Conservation (phyloP, 805 yeast genomes). For the Kodamaea restingae region DNA sequence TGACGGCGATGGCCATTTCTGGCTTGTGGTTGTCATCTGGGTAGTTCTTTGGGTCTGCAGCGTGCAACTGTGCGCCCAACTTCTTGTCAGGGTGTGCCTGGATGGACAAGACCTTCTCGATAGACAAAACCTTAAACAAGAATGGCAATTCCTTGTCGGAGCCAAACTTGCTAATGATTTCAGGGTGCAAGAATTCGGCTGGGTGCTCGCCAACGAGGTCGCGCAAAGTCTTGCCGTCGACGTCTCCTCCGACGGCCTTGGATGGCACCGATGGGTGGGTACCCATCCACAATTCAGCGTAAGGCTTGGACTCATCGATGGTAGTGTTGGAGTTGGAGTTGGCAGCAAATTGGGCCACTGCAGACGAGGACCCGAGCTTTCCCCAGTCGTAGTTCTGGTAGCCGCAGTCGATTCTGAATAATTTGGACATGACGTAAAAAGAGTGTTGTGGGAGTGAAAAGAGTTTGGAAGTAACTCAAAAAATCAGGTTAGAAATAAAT, state of each 20-base stretch:
- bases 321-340: conserved; percentile 56
- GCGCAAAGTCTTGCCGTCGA: conserved; percentile 55
- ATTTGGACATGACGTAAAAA: conserved; percentile 19
- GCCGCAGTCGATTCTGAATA: conserved; percentile 48
- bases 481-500: background rate
- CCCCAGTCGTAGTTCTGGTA: conserved; percentile 51
- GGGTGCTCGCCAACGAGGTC: conserved; percentile 64
- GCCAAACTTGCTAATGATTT: conserved; percentile 63
- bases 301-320: conserved; percentile 75
- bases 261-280: conserved; percentile 94
- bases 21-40: conserved; percentile 99
- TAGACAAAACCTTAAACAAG: conserved; percentile 89
- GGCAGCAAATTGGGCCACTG: conserved; percentile 86
- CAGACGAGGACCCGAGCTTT: conserved; percentile 75
- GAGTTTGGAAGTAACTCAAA: background rate
- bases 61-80: conserved; percentile 72
- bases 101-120: conserved; percentile 86
- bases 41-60: conserved; percentile 84
- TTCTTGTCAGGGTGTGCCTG: conserved; percentile 97
- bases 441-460: background rate
- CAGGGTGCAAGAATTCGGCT: conserved; percentile 51
- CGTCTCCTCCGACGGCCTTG: conserved; percentile 34
- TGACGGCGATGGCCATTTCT: conserved; percentile 98
- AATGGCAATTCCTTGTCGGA: conserved; percentile 75
- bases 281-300: conserved; percentile 99